Base-by-base conservation (phyloP, 2,329 filamentous ascomycete species). In the Penicillium occitanis region DNA sequence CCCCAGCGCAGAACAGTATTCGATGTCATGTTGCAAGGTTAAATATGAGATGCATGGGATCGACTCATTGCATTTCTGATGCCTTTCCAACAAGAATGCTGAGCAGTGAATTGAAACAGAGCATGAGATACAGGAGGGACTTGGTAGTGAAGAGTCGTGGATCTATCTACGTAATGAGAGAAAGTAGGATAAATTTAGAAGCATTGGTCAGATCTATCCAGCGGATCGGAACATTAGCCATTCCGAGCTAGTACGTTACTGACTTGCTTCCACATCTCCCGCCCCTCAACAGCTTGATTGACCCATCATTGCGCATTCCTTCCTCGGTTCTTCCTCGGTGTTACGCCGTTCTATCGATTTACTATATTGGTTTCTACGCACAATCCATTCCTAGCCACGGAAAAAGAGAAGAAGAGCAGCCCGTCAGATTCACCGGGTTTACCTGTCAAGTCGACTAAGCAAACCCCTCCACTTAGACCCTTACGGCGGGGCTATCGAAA, bases 161-260 rank as follows among this genome's bases (percentile, higher is more conserved):
- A 30, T 30, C 14, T 19, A 30, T 30, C 14, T 19, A 55, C 51
- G 51, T 57, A 57, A 37, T 8, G 25, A 17, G 13, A 28, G 46
- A 30, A 28, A 51, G 50, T 40, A 19, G 33, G 53, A 57, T 57
- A 57, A 57, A 57, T 25, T 37, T 57, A 40, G 53, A 40, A 55
- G 22, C 22, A 5, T 19, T 7, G 42, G 42, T 44, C 42, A 51
- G 48, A 51, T 37, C 53, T 37, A 6, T 14, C 33, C 17, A 17
- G 33, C 53, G 53, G 53, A 19, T n/a, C 53, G 53, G 53, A 57
- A 57, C 33, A 57, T 57, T 57, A 57, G 19, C 33, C 53, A 37
- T 37, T 57, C 53, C 53, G 53, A 55, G 51, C 51, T 22, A 57
- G 28, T 14, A 55, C n/a, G 48, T 17, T 14, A 13, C 53, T 37